phyloP scores from a whole-genome alignment of 331 rosid genomes.

The Prunus yedoensis region DNA sequence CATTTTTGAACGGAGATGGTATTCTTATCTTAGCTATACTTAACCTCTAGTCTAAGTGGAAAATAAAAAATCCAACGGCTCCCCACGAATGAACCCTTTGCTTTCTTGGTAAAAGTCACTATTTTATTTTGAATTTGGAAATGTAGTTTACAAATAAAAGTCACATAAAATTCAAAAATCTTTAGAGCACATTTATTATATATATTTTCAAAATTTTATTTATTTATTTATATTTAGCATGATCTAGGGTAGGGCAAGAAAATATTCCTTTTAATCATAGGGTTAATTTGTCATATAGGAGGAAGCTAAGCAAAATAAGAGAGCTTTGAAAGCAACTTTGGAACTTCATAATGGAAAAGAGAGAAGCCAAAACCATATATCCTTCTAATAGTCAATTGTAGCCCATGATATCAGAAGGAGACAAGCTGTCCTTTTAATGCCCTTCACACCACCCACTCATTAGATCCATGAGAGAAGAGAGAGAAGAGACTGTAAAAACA shows the following conservation, averaged over 20 bases:
- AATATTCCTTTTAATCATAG: not conserved
- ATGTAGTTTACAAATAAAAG: not conserved
- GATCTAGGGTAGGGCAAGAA: slow-evolving; percentile 13
- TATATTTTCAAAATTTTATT: not conserved
- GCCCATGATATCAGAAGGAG: not conserved
- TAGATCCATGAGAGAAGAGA: not conserved
- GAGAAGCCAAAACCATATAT: not conserved
- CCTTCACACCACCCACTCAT: slow-evolving; percentile 1
- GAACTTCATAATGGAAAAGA: slow-evolving; percentile 12
- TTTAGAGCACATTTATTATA: not conserved
- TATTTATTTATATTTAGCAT: not conserved
- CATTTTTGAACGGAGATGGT: not conserved
- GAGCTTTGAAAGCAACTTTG: slow-evolving; percentile 13
- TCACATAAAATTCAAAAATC: not conserved
- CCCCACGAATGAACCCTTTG: too few species aligned
- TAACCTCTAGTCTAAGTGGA: too few species aligned
- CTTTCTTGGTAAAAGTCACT: too few species aligned
- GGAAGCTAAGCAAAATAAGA: slow-evolving; percentile 13
- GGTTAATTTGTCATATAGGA: slow-evolving; percentile 13
- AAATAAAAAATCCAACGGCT: too few species aligned
- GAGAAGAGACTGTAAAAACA: not conserved
- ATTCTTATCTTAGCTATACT: not conserved
- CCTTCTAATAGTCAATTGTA: not conserved
- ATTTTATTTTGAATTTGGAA: too few species aligned
- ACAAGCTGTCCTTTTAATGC: slow-evolving; percentile 15